Conservation (phyloP, 139 green algal species). For the Volvox reticuliferus region DNA sequence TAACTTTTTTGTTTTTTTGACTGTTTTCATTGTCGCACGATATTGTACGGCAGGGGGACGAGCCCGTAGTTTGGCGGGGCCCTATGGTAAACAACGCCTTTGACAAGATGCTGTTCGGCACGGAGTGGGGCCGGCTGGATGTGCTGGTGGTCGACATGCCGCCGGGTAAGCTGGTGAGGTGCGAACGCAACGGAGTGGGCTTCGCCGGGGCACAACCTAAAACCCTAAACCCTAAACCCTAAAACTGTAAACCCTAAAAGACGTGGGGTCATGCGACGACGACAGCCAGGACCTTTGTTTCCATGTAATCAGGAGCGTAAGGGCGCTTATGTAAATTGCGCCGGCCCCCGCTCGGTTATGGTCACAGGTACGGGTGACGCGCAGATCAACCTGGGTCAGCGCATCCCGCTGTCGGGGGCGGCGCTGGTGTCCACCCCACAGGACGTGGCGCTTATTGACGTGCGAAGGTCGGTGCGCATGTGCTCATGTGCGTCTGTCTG, state of each 20-base stretch:
- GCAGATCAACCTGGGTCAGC: conserved; percentile 88
- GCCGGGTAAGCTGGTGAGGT: conserved; percentile 67
- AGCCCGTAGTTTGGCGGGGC: conserved; percentile 88
- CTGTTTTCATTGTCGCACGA: too few relatives aligned
- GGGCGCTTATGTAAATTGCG: too few relatives aligned
- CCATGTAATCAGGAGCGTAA: too few relatives aligned
- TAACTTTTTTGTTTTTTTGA: too few relatives aligned
- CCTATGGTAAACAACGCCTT: conserved; percentile 94
- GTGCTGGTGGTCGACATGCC: conserved; percentile 96
- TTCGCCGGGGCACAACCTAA: too few relatives aligned
- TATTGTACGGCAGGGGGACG: conserved; percentile 60
- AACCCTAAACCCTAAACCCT: too few relatives aligned
- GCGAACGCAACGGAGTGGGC: too few relatives aligned
- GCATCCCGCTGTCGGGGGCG: conserved; percentile 81
- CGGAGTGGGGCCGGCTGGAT: conserved; percentile 87
- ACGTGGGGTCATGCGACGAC: too few relatives aligned
- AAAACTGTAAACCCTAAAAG: too few relatives aligned
- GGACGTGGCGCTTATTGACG: conserved; percentile 79
- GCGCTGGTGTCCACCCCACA: conserved; percentile 94
- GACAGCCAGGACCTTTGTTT: too few relatives aligned
- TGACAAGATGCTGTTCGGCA: conserved; percentile 85
- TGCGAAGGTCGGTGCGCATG: conserved; percentile 55
- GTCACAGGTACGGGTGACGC: conserved; percentile 69
- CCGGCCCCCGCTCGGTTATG: background rate
- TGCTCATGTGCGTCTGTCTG: background rate